Evolutionary conservation across 1,284 basidiomycete genomes (phyloP).

Genomic region (Porodaedalea pini): DNA sequence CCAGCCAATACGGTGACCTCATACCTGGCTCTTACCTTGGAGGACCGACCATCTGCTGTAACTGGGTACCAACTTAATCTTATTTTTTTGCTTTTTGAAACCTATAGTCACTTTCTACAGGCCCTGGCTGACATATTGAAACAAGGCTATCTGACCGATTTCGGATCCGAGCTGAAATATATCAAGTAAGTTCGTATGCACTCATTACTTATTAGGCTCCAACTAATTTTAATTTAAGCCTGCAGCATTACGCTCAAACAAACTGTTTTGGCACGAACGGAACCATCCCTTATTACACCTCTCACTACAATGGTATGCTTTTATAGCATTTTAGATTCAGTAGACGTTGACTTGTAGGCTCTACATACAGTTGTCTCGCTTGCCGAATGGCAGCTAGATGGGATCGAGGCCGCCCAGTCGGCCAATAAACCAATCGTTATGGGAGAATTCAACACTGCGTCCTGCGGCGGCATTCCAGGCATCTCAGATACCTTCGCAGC

Average conservation of each 20-base stretch:
- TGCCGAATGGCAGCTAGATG: slow-evolving; percentile 13
- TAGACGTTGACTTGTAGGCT: slow-evolving; percentile 59
- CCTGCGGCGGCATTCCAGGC: slow-evolving; percentile 77
- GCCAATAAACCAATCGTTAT: slow-evolving; percentile 43
- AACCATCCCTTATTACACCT: slow-evolving; percentile 7
- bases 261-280: slow-evolving; percentile 11
- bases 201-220: not conserved
- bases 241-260: slow-evolving; percentile 13
- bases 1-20: slow-evolving; percentile 39
- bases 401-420: slow-evolving; percentile 28
- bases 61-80: slow-evolving; percentile 35
- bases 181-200: slow-evolving; percentile 36
- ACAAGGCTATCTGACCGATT: slow-evolving; percentile 40
- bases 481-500: slow-evolving; percentile 70
- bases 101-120: slow-evolving; percentile 23
- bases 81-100: slow-evolving; percentile 16
- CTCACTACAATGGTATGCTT: slow-evolving; percentile 11
- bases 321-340: slow-evolving; percentile 50
- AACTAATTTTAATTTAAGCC: not conserved
- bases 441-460: slow-evolving; percentile 81
- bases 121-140: slow-evolving; percentile 39
- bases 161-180: slow-evolving; percentile 41
- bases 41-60: slow-evolving; percentile 47
- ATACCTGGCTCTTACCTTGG: slow-evolving; percentile 37
- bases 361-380: not conserved